Evolutionary conservation across 208 protist species (phyloP).

Genomic region (Wallacemonas sp.): DNA sequence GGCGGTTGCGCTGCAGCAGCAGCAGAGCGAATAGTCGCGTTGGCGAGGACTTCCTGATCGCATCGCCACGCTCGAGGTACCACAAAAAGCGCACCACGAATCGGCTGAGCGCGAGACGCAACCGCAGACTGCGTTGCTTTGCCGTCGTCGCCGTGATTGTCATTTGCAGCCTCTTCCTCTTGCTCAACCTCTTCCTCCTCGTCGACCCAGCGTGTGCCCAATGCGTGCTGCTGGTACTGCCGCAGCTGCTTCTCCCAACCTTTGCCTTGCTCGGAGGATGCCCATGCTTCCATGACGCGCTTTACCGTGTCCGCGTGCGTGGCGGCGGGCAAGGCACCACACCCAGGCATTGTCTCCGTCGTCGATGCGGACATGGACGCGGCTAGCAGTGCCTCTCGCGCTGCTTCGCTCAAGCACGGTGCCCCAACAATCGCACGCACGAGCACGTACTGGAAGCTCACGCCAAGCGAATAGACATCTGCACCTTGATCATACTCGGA

Average conservation of each 20-base stretch:
- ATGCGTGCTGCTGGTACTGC: slow-evolving; percentile 3
- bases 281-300: not conserved
- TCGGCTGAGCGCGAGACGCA: too few relatives aligned
- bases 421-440: slow-evolving; percentile 14
- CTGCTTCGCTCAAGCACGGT: not conserved
- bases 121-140: too few relatives aligned
- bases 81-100: too few relatives aligned
- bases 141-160: too few relatives aligned
- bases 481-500: slow-evolving; percentile 16
- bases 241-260: not conserved
- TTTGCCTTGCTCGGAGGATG: not conserved
- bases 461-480: slow-evolving; percentile 39
- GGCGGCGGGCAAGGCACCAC: too few relatives aligned
- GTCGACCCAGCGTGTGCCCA: slow-evolving; percentile 30
- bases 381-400: too few relatives aligned
- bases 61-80: not conserved
- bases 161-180: too few relatives aligned
- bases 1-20: too few relatives aligned
- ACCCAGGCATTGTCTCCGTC: not conserved
- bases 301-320: too few relatives aligned
- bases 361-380: too few relatives aligned
- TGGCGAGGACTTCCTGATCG: slow-evolving; percentile 1
- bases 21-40: not conserved
- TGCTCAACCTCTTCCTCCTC: slow-evolving; percentile 9
- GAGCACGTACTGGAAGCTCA: slow-evolving; percentile 28